phyloP scores from a whole-genome alignment of 257 asterid genomes.

The Solanum chilense region DNA sequence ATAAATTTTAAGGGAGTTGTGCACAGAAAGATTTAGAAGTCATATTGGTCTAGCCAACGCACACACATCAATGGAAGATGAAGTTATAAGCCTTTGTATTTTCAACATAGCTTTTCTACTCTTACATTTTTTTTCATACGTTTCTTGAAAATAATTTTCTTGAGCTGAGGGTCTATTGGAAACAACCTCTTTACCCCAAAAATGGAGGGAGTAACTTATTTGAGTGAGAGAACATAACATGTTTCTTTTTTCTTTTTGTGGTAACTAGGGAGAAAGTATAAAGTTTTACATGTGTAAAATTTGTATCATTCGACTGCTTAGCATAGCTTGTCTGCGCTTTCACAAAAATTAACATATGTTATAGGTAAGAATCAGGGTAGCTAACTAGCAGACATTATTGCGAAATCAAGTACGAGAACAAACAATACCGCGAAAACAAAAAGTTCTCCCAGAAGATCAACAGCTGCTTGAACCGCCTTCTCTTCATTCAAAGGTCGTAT shows the following conservation, averaged over 20 bases:
- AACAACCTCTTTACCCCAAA: neutral
- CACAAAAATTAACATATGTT: neutral
- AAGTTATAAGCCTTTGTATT: neutral
- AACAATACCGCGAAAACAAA: slow-evolving; percentile 70
- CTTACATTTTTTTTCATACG: neutral
- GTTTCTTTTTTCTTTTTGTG: neutral
- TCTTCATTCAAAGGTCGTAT: slow-evolving; percentile 92
- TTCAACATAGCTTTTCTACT: neutral
- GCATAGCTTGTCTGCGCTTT: neutral
- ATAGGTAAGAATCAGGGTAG: neutral
- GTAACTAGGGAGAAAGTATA: neutral
- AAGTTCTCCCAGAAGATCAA: slow-evolving; percentile 77
- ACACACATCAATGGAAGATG: neutral
- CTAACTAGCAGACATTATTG: neutral
- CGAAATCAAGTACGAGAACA: slow-evolving; percentile 8
- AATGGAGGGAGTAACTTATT: neutral
- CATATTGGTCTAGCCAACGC: neutral
- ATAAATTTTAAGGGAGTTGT: neutral
- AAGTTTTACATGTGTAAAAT: neutral
- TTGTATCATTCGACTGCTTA: neutral
- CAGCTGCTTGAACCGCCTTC: slow-evolving; percentile 95
- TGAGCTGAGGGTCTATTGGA: neutral
- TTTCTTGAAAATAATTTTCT: neutral
- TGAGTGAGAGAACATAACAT: neutral
- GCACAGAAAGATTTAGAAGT: neutral